These are phyloP conservation scores for Umbilicus rupestris DNA, from an alignment of 164 flowering plant species.

Conservation along the genomic window DNA sequence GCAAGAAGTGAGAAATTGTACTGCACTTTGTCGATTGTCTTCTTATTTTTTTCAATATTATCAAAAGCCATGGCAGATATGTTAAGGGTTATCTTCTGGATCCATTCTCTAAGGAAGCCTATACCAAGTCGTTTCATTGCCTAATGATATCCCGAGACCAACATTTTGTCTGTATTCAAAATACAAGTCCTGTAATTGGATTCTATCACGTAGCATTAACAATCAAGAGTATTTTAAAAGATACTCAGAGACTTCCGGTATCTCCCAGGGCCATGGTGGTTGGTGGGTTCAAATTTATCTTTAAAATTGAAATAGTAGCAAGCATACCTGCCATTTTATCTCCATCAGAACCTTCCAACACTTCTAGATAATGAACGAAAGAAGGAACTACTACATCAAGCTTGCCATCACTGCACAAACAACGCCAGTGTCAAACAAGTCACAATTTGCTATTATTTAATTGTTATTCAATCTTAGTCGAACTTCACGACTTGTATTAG, in stretches of 20 bases:
- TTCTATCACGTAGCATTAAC: neutral
- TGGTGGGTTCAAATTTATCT: neutral
- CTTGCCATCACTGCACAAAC: conserved; percentile 75
- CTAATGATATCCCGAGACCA: neutral
- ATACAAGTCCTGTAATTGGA: neutral
- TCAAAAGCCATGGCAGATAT: neutral
- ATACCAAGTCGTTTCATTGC: neutral
- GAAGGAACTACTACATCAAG: conserved; percentile 95
- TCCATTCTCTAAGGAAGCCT: neutral
- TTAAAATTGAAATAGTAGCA: neutral
- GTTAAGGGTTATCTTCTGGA: neutral
- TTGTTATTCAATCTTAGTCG: no score
- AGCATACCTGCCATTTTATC: conserved; percentile 85
- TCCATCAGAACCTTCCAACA: conserved; percentile 97
- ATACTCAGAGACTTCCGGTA: no score
- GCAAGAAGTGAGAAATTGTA: neutral
- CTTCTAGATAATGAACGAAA: conserved; percentile 96
- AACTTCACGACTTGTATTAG: neutral
- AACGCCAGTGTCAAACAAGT: neutral
- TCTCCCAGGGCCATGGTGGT: neutral
- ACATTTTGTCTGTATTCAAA: neutral
- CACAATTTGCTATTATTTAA: neutral
- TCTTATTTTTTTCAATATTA: neutral
- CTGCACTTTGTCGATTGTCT: neutral
- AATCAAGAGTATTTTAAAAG: neutral